Base-by-base conservation (phyloP, 352 stramenopile genomes). In the Globisporangium iwayamae region DNA sequence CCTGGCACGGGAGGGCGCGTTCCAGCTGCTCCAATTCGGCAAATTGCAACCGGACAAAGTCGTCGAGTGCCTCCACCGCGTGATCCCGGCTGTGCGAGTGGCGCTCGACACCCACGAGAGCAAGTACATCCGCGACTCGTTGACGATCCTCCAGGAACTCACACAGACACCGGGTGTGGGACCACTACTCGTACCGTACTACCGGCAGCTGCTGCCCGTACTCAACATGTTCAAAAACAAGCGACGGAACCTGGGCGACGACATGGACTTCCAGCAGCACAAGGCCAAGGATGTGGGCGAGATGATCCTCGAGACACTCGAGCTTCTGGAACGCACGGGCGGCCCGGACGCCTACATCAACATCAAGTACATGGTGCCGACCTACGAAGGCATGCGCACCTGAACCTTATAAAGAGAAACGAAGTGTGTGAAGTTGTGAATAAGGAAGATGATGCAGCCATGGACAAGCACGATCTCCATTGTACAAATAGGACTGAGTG, bases 291-390 rank as follows among this genome's bases (percentile, higher is more conserved):
- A 98, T 63, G 56, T 97, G 11, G 85, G 90, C 30, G 88, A 94
- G 41, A 75, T 95, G 60, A 87, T 98, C 51, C 64, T 83, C 13
- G 81, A 96, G 67, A 98, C 92, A 36, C 78, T 98, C 20, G 86
- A 97, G 67, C 51, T 96, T 10, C 68, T 98, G 11, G 92, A 98
- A 60, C 73, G 59, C 28, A 83, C 83, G 38, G 92, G 92, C 22
- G 92, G 92, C 8, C 73, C 90, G 1, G 87, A 98, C 56, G 92
- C 92, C 9, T 97, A 90, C 67, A 82, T 97, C 34, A 97, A 98
- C 76, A 98, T 98, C 73, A 99, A 99, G 77, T 98, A 98, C 68
- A 95, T 98, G 76, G 86, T 98, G 8, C 96, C 96, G 22, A 97
- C 96, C 20, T 99, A 98, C 78, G 90, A 98, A 72, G 90, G 82